Percentiles rank a stretch among this genome's conserved stretches.
phyloP scores from a whole-genome alignment of 805 yeast species.

The Schwanniomyces yamadae region DNA sequence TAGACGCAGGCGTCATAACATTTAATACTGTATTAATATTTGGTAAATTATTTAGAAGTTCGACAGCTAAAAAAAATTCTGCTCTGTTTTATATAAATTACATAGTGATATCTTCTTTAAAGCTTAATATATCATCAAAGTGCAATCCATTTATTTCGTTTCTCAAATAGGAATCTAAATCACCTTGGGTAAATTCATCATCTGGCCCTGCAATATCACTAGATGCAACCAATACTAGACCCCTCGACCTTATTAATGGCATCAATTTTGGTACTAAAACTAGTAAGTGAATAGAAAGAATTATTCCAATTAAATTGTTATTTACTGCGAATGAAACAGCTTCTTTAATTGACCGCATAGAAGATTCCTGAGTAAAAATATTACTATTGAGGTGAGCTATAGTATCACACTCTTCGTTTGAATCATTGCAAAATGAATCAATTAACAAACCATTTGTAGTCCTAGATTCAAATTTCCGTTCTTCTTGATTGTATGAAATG shows the following conservation, averaged over 20 bases:
- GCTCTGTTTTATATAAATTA: constrained; percentile 12
- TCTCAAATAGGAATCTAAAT: constrained; percentile 36
- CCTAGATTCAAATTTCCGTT: constrained; percentile 35
- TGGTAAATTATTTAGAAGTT: neutral
- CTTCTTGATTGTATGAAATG: constrained; percentile 34
- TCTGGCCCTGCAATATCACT: constrained; percentile 34
- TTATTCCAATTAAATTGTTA: constrained; percentile 83
- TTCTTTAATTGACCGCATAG: constrained; percentile 71
- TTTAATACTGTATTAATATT: neutral
- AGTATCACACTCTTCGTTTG: constrained; percentile 12
- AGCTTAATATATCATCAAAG: constrained; percentile 60
- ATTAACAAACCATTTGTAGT: constrained; percentile 40
- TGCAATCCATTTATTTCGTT: constrained; percentile 66
- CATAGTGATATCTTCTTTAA: constrained; percentile 52
- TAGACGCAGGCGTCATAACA: constrained; percentile 19
- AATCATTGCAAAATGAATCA: constrained; percentile 1
- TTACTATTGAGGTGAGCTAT: constrained; percentile 15
- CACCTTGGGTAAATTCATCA: constrained; percentile 23
- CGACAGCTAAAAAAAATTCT: too few species aligned
- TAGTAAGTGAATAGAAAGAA: constrained; percentile 70
- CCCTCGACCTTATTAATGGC: constrained; percentile 73
- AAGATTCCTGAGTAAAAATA: constrained; percentile 30
- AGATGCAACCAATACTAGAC: constrained; percentile 79
- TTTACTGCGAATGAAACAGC: constrained; percentile 77
- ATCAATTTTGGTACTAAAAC: constrained; percentile 72